Evolutionary conservation across 2,329 filamentous ascomycete genomes (phyloP).

Genomic region (Fonsecaea multimorphosa): DNA sequence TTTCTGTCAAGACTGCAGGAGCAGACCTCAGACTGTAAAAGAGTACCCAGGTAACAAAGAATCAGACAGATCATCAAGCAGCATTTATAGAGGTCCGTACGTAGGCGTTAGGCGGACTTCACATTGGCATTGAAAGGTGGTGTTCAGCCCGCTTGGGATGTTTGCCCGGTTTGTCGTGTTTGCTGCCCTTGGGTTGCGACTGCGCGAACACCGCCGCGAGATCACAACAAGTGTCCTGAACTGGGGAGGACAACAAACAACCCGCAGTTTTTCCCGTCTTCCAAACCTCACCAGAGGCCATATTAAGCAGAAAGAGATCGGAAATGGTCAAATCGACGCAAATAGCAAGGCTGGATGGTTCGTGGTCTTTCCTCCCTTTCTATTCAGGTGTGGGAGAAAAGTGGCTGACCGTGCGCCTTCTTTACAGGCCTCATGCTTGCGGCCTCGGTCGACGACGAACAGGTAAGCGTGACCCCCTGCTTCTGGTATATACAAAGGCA

Average conservation of each 20-base stretch:
- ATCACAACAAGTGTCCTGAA: conserved; percentile 3
- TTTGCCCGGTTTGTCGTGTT: not conserved
- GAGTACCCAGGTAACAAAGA: too few species aligned
- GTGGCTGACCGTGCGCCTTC: conserved; percentile 14
- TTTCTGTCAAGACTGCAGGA: too few species aligned
- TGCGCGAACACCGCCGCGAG: not conserved
- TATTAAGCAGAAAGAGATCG: not conserved
- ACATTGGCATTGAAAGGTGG: too few species aligned
- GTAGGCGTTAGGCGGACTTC: too few species aligned
- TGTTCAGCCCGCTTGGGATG: not conserved
- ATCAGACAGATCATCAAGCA: too few species aligned
- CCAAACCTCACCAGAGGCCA: not conserved
- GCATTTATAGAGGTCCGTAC: too few species aligned
- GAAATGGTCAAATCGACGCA: conserved; percentile 11
- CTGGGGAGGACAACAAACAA: not conserved
- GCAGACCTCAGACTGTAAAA: too few species aligned
- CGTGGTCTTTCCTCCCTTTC: not conserved
- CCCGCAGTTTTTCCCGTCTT: not conserved
- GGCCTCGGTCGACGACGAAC: conserved; percentile 90
- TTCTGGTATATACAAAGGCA: not conserved
- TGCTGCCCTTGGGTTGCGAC: not conserved
- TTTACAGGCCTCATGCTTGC: conserved; percentile 85
- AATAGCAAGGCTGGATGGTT: conserved; percentile 7
- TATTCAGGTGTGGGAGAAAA: not conserved
- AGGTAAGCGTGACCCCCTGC: conserved; percentile 55